Base-by-base conservation (phyloP, 1,284 basidiomycete species). In the Rhodotorula sp. region DNA sequence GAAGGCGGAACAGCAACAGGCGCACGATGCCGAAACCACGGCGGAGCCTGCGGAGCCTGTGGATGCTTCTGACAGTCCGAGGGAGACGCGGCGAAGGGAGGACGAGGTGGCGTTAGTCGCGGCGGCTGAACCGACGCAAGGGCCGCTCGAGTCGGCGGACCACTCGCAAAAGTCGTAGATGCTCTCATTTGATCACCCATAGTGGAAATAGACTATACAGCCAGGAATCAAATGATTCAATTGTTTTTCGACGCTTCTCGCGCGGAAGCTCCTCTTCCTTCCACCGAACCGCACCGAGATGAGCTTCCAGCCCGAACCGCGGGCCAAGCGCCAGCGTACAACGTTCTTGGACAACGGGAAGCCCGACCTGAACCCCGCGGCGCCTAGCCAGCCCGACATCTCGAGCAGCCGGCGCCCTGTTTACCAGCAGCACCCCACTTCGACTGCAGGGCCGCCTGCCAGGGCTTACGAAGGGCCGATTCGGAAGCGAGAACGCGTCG, bases 281-380 rank as follows among this genome's bases (percentile, higher is more conserved):
- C 6, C 57, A 34, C 16, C 57, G 34, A 6, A 34, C 34, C 57
- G 34, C 34, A 34, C 34, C 34, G 34, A 34, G 34, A 58, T 58
- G 57, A 23, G 19, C 34, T 58, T 43, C 15, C 31, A 38, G n/a
- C 23, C 59, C 16, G 43, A 5, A 3, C 45, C 45, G 38, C 21
- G 28, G 14, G 45, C 26, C 8, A 48, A 60, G 45, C 31, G 57
- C 23, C 59, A 60, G n/a, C 59, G 59, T 15, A 28, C 26, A 2
- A 47, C 45, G 15, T 26, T 60, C 15, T 26, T 60, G 23, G 59
- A 60, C 45, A 18, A 23, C 10, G n/a, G 45, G n/a, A 60, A 60
- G 38, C 59, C 59, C 43, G 43, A 60, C n/a, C 45, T 60, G 45
- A 60, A 60, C 59, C 59, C 59, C 26, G n/a, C 59, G 18, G 59